Conservation (phyloP, 1,139 yeast genomes). For the Wickerhamomyces sp. region DNA sequence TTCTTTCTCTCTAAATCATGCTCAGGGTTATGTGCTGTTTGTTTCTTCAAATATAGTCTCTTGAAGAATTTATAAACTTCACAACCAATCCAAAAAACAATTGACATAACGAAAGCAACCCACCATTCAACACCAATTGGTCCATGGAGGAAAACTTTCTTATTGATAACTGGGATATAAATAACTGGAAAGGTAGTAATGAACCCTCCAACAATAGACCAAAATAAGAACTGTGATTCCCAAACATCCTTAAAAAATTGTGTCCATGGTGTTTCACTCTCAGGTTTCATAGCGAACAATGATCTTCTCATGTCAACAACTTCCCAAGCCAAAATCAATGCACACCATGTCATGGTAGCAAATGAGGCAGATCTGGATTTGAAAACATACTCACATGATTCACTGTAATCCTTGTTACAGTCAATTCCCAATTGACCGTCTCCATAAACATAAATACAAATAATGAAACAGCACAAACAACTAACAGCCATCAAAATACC, state of each 20-base stretch:
- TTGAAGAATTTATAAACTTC: conserved; percentile 69
- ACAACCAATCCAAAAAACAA: conserved; percentile 54
- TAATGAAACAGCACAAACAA: conserved; percentile 65
- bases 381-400: conserved; percentile 61
- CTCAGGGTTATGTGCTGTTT: conserved; percentile 52
- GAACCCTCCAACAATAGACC: conserved; percentile 77
- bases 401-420: conserved; percentile 52
- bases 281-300: conserved; percentile 71
- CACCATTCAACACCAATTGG: conserved; percentile 86
- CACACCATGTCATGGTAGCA: conserved; percentile 89
- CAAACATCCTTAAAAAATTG: conserved; percentile 62
- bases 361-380: conserved; percentile 79
- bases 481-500: conserved; percentile 72
- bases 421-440: conserved; percentile 60
- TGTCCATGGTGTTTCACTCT: conserved; percentile 54
- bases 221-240: conserved; percentile 74
- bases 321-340: conserved; percentile 85
- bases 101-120: conserved; percentile 59
- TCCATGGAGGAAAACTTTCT: conserved; percentile 69
- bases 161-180: conserved; percentile 83
- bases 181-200: conserved; percentile 75
- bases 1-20: conserved; percentile 56
- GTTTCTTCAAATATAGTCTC: conserved; percentile 48
- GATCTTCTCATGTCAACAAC: conserved; percentile 76
- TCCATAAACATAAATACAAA: conserved; percentile 64